Percentiles rank a stretch among this genome's conserved stretches.
phyloP scores from a whole-genome alignment of 106 monocot genomes.

The Gastrodia elata region DNA sequence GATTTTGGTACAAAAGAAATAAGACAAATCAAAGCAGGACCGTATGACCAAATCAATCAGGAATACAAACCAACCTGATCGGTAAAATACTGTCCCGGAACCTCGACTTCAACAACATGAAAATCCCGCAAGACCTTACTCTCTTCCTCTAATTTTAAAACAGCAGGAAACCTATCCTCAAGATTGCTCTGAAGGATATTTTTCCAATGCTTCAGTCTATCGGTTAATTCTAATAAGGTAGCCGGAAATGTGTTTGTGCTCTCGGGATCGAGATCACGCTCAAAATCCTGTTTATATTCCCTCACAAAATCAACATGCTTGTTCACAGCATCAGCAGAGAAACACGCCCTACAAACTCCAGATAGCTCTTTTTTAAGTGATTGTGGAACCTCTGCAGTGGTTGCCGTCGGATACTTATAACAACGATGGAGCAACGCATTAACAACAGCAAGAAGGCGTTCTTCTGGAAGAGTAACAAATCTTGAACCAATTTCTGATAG shows the following conservation, averaged over 20 bases:
- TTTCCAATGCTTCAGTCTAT: constrained; percentile 94
- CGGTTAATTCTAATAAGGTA: constrained; percentile 75
- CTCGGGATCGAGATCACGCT: constrained; percentile 97
- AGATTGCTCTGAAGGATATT: constrained; percentile 98
- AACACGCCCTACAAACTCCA: constrained; percentile 94
- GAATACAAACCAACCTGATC: constrained; percentile 66
- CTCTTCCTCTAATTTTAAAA: constrained; percentile 93
- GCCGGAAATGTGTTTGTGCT: constrained; percentile 85
- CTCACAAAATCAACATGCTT: constrained; percentile 98
- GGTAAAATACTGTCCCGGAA: constrained; percentile 96
- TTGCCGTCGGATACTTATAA: constrained; percentile 97
- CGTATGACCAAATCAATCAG: not conserved
- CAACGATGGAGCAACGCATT: constrained; percentile 97
- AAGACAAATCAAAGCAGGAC: constrained; percentile 2
- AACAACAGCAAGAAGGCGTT: constrained; percentile 94
- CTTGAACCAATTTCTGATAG: constrained; percentile 98
- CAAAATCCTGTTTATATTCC: constrained; percentile 97
- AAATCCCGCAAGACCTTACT: constrained; percentile 92
- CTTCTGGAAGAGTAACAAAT: constrained; percentile 98
- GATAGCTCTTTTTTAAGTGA: constrained; percentile 95
- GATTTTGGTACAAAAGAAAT: not conserved
- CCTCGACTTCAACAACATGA: constrained; percentile 94
- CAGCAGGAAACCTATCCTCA: constrained; percentile 93
- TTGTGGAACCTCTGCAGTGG: constrained; percentile 92
- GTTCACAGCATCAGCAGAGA: constrained; percentile 92